Conservation (phyloP, 148 eudicot genomes). For the Tetragonia tetragonoides region DNA sequence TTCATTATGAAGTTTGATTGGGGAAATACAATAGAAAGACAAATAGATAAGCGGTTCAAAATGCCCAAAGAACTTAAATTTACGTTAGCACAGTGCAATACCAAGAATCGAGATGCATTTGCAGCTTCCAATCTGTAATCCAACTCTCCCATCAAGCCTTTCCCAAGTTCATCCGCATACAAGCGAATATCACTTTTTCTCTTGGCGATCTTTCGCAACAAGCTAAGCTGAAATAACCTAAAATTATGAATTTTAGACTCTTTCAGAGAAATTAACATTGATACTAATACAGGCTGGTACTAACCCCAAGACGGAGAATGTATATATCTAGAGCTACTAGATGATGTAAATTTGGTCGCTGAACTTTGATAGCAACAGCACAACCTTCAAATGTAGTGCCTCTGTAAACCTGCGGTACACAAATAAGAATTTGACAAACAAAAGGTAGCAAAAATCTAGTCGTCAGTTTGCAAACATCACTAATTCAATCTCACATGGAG, state of each 20-base stretch:
- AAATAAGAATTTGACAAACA: conserved; percentile 8
- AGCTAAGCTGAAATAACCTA: conserved; percentile 73
- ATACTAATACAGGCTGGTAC: conserved; percentile 37
- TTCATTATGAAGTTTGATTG: background rate
- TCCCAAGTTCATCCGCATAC: conserved; percentile 98
- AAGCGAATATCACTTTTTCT: conserved; percentile 77
- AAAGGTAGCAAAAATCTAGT: background rate
- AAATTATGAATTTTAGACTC: conserved; percentile 34
- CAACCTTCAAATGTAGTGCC: conserved; percentile 71
- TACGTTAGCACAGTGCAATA: conserved; percentile 27
- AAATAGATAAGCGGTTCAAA: background rate
- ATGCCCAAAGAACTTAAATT: background rate
- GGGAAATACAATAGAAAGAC: background rate
- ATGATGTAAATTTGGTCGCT: conserved; percentile 83
- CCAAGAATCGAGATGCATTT: conserved; percentile 78
- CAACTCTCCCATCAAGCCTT: conserved; percentile 91
- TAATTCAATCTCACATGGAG: conserved; percentile 2
- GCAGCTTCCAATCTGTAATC: conserved; percentile 92
- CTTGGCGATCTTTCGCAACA: conserved; percentile 71
- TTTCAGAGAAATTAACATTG: background rate
- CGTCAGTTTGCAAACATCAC: background rate
- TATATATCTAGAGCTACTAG: conserved; percentile 84
- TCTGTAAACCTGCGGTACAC: conserved; percentile 61
- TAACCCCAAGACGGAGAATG: conserved; percentile 93
- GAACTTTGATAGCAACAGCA: conserved; percentile 93